phyloP scores from a whole-genome alignment of 2,329 filamentous ascomycete genomes.

The Cladosporium cucumerinum region DNA sequence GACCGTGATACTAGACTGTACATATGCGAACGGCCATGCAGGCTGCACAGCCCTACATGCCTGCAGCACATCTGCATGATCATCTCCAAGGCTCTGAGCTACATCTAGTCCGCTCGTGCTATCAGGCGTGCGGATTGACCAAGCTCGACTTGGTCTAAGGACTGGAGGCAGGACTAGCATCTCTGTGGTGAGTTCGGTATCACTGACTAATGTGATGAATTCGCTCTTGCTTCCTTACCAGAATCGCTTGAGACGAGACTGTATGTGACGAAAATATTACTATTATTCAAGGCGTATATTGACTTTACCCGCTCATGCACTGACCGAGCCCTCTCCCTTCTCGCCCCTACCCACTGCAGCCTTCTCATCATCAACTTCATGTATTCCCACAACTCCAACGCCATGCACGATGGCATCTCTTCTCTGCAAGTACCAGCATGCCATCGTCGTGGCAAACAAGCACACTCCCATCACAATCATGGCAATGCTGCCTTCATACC shows the following conservation, averaged over 20 bases:
- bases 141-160: neutral
- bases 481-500: conserved; percentile 27
- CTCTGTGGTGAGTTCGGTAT: neutral
- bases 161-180: neutral
- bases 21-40: neutral
- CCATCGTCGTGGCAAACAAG: conserved; percentile 24
- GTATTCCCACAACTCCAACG: neutral
- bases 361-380: neutral
- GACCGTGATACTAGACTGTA: neutral
- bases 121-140: neutral
- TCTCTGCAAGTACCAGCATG: conserved; percentile 22
- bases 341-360: neutral
- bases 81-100: neutral
- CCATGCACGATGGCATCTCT: conserved; percentile 11
- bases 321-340: neutral
- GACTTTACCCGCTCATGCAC: neutral
- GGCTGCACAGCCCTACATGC: neutral
- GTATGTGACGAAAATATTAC: neutral
- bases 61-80: neutral
- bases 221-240: neutral
- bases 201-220: neutral
- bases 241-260: neutral
- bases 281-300: neutral
- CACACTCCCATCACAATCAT: conserved; percentile 30
- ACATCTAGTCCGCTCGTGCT: neutral